A percentile compares a stretch with the other conserved stretches of the same genome.
phyloP scores from a whole-genome alignment of 2,329 filamentous ascomycete species.

The Pseudocercospora fuligena region DNA sequence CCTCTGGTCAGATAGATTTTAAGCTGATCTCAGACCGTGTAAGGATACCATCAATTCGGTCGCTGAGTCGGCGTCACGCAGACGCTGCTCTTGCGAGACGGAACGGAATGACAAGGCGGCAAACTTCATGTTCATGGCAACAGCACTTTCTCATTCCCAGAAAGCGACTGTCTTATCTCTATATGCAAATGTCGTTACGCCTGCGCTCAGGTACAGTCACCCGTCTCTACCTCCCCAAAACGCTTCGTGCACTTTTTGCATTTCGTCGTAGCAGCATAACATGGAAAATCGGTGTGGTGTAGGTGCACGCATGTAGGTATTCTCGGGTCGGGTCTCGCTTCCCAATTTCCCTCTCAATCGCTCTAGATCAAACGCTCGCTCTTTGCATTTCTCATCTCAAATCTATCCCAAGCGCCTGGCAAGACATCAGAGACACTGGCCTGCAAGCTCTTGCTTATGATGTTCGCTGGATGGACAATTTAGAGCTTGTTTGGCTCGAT shows the following conservation, averaged over 20 bases:
- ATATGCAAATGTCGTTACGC: conserved; percentile 6
- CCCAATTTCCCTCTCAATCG: conserved; percentile 5
- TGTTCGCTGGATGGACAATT: conserved; percentile 3
- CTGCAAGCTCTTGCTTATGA: conserved; percentile 1
- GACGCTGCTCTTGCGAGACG: background rate
- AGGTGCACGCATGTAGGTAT: background rate
- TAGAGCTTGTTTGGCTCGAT: conserved; percentile 79
- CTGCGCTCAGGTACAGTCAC: conserved; percentile 11
- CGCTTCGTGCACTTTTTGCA: conserved; percentile 10
- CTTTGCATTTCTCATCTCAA: conserved; percentile 14
- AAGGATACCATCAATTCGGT: too few relatives aligned
- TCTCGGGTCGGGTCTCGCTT: conserved; percentile 6
- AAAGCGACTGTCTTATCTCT: background rate
- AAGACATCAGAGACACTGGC: conserved; percentile 3
- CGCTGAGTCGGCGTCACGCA: too few relatives aligned
- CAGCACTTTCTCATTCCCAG: conserved; percentile 1
- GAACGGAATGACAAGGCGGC: background rate
- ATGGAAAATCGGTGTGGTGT: conserved; percentile 2
- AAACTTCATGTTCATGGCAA: background rate
- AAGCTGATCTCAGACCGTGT: too few relatives aligned
- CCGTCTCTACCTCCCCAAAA: conserved; percentile 12
- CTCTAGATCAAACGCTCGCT: conserved; percentile 10
- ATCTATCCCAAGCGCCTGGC: conserved; percentile 9
- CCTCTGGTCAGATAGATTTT: too few relatives aligned
- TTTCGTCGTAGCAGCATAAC: conserved; percentile 9